A percentile compares a stretch with the other conserved stretches of the same genome.
Evolutionary conservation across 495 filamentous ascomycete genomes (phyloP).

Genomic region (Collariella sp.): DNA sequence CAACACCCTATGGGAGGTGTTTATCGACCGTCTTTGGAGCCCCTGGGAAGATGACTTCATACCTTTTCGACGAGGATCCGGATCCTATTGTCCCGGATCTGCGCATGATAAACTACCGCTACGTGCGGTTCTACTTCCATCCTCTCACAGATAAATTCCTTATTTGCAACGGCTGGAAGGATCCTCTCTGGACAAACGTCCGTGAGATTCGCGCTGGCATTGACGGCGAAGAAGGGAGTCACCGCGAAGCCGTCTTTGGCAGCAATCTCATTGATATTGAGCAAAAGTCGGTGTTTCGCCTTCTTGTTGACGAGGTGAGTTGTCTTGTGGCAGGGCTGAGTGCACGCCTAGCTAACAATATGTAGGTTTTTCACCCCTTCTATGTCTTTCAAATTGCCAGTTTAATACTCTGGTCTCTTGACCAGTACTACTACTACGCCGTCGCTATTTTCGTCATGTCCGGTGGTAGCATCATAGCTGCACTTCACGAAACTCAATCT

Average conservation of each 20-base stretch:
- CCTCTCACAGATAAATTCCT: constrained; percentile 80
- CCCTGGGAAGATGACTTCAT: constrained; percentile 45
- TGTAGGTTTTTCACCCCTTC: constrained; percentile 87
- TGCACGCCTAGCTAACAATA: background rate
- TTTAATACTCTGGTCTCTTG: constrained; percentile 86
- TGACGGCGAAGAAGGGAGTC: constrained; percentile 79
- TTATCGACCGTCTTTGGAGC: constrained; percentile 81
- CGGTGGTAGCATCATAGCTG: constrained; percentile 78
- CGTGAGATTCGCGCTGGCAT: constrained; percentile 71
- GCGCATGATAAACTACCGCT: constrained; percentile 78
- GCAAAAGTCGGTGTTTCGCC: constrained; percentile 69
- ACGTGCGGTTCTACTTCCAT: constrained; percentile 88
- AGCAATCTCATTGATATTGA: constrained; percentile 83
- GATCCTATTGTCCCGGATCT: constrained; percentile 70
- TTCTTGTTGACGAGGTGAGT: constrained; percentile 80
- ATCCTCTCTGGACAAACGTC: constrained; percentile 76
- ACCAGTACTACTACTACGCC: constrained; percentile 97
- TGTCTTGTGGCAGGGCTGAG: background rate
- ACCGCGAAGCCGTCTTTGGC: constrained; percentile 79
- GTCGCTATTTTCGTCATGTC: constrained; percentile 94
- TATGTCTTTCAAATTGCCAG: constrained; percentile 98
- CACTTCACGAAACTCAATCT: constrained; percentile 80
- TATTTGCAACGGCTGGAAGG: constrained; percentile 83
- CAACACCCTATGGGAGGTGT: constrained; percentile 63
- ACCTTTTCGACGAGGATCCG: constrained; percentile 67